Evolutionary conservation across 352 stramenopile species (phyloP).

Genomic region (Phytophthora ohioensis): DNA sequence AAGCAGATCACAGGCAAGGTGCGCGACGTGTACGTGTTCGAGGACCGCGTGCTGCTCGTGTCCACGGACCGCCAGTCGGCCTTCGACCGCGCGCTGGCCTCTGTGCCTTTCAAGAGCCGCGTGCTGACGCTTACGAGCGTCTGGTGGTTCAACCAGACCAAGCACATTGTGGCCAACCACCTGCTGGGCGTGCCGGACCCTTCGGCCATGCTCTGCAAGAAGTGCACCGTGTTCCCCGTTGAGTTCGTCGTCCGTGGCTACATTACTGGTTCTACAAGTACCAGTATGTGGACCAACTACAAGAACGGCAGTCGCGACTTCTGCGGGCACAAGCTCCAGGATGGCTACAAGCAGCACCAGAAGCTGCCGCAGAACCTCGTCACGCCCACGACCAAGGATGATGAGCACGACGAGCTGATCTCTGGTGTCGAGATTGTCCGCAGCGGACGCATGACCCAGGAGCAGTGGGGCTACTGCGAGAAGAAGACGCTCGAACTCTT

Average conservation of each 20-base stretch:
- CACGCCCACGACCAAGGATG: slow-evolving; percentile 99
- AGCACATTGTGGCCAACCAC: slow-evolving; percentile 98
- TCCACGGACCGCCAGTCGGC: slow-evolving; percentile 99
- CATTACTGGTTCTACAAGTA: slow-evolving; percentile 97
- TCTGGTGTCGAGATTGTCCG: slow-evolving; percentile 93
- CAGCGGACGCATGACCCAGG: slow-evolving; percentile 96
- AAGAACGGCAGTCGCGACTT: slow-evolving; percentile 95
- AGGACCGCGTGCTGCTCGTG: slow-evolving; percentile 93
- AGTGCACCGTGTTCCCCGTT: slow-evolving; percentile 97
- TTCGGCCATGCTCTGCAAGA: slow-evolving; percentile 96
- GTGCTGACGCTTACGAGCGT: slow-evolving; percentile 97
- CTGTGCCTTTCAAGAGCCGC: slow-evolving; percentile 97
- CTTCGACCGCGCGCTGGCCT: slow-evolving; percentile 97
- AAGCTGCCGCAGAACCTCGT: slow-evolving; percentile 95
- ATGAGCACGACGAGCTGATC: slow-evolving; percentile 98
- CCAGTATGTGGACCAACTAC: slow-evolving; percentile 99
- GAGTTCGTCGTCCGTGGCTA: slow-evolving; percentile 99
- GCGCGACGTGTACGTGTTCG: slow-evolving; percentile 93
- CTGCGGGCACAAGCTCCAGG: slow-evolving; percentile 95
- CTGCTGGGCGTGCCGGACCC: slow-evolving; percentile 94
- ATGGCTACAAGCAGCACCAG: slow-evolving; percentile 98
- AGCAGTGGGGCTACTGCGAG: slow-evolving; percentile 97
- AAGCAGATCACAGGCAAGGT: slow-evolving; percentile 88
- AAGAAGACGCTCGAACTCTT: slow-evolving; percentile 94
- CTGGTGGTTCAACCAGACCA: slow-evolving; percentile 97